Evolutionary conservation across 345 rosid genomes (phyloP).

Genomic region (Brassica cretica): DNA sequence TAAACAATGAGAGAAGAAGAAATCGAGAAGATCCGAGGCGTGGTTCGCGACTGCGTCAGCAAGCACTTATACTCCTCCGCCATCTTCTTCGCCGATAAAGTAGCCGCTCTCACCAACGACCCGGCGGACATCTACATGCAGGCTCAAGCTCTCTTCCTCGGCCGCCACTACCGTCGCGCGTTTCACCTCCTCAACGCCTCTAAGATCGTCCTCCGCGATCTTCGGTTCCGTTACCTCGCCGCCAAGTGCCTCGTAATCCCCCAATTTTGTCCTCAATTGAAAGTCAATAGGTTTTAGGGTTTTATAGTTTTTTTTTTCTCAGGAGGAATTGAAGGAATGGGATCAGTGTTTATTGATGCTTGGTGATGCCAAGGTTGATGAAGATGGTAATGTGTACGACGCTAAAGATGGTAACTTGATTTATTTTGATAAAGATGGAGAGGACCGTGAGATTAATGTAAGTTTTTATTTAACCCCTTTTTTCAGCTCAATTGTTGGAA

Average conservation of each 20-base stretch:
- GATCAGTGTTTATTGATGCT: constrained; percentile 83
- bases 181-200: constrained; percentile 92
- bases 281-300: background rate
- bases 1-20: constrained; percentile 83
- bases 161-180: constrained; percentile 93
- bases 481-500: background rate
- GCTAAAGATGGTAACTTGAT: constrained; percentile 61
- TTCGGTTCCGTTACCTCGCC: constrained; percentile 85
- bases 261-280: background rate
- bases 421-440: constrained; percentile 41
- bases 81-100: constrained; percentile 92
- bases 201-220: constrained; percentile 88
- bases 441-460: constrained; percentile 92
- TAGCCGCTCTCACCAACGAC: constrained; percentile 74
- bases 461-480: constrained; percentile 15
- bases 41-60: constrained; percentile 49
- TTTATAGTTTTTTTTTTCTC: constrained; percentile 8
- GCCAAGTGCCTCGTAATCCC: background rate
- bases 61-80: constrained; percentile 87
- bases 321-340: constrained; percentile 50
- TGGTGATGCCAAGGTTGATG: constrained; percentile 90
- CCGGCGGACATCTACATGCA: constrained; percentile 93
- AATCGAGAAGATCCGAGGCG: constrained; percentile 85
- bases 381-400: constrained; percentile 73
- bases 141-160: constrained; percentile 92